Percentiles rank a stretch among this genome's conserved stretches.
Conservation (phyloP, 1,284 basidiomycete genomes). For the Lentinula novae-zelandiae region DNA sequence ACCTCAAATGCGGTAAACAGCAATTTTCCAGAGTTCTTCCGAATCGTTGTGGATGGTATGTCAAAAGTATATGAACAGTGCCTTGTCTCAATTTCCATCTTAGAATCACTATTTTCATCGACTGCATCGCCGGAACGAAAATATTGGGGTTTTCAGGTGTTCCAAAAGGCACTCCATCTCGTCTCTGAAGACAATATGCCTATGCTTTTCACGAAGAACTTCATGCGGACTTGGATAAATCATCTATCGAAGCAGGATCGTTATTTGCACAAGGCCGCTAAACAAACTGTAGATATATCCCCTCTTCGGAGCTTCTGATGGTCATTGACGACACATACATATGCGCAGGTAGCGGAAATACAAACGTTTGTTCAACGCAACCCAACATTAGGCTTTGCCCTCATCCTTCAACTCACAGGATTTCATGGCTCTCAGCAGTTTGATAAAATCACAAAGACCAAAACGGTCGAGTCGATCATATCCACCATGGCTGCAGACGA, state of each 20-base stretch:
- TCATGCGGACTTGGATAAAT: slow-evolving; percentile 97
- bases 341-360: slow-evolving; percentile 64
- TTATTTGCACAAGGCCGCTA: slow-evolving; percentile 86
- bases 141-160: slow-evolving; percentile 94
- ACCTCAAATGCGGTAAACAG: slow-evolving; percentile 41
- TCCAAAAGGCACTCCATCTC: slow-evolving; percentile 76
- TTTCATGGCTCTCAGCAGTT: slow-evolving; percentile 86
- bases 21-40: slow-evolving; percentile 88
- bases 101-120: slow-evolving; percentile 85
- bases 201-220: slow-evolving; percentile 91
- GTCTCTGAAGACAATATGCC: slow-evolving; percentile 68
- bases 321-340: not conserved
- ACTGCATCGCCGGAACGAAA: slow-evolving; percentile 87
- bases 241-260: slow-evolving; percentile 87
- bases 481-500: slow-evolving; percentile 73
- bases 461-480: slow-evolving; percentile 87
- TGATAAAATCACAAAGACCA: slow-evolving; percentile 89
- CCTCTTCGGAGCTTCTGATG: not conserved
- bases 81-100: slow-evolving; percentile 12
- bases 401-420: slow-evolving; percentile 86
- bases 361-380: slow-evolving; percentile 74
- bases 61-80: slow-evolving; percentile 2
- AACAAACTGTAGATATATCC: slow-evolving; percentile 59
- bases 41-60: slow-evolving; percentile 86
- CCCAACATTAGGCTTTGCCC: slow-evolving; percentile 79